These are phyloP conservation scores for Ensete glaucum DNA, from an alignment of 176 grass and related monocot genomes.

Conservation along the genomic window DNA sequence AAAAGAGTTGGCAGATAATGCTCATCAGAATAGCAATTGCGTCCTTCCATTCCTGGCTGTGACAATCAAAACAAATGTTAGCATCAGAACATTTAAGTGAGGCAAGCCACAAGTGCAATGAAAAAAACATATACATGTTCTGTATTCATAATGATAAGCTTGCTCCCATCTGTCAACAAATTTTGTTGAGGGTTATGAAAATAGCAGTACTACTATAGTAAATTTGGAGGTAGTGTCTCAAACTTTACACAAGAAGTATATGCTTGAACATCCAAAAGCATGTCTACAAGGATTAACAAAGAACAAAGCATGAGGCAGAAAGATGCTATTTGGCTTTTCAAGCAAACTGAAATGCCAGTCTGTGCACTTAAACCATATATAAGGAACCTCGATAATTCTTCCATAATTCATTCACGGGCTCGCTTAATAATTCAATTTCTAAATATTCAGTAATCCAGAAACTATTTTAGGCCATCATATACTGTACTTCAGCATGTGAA, in stretches of 20 bases:
- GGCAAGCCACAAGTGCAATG: constrained; percentile 5
- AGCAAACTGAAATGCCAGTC: neutral
- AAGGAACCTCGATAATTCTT: neutral
- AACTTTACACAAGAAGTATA: too few relatives aligned
- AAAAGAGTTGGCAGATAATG: constrained; percentile 98
- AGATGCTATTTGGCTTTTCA: neutral
- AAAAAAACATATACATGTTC: neutral
- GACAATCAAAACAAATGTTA: constrained; percentile 7
- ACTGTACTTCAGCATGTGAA: neutral
- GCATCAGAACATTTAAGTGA: neutral
- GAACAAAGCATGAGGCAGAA: neutral
- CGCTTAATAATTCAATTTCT: neutral
- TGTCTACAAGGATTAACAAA: neutral
- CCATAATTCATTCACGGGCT: neutral
- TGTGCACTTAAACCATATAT: neutral
- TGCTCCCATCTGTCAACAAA: too few relatives aligned
- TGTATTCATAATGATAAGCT: too few relatives aligned
- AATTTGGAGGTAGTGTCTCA: too few relatives aligned
- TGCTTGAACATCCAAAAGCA: neutral
- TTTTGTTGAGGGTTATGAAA: too few relatives aligned
- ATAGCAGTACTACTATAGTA: too few relatives aligned
- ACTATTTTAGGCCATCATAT: neutral
- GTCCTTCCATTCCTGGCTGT: constrained; percentile 68
- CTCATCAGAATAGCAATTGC: constrained; percentile 95
- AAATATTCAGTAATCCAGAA: neutral